Percentiles rank a stretch among this genome's conserved stretches.
Conservation (phyloP, 306 rosid genomes). For the Prunus armeniaca region DNA sequence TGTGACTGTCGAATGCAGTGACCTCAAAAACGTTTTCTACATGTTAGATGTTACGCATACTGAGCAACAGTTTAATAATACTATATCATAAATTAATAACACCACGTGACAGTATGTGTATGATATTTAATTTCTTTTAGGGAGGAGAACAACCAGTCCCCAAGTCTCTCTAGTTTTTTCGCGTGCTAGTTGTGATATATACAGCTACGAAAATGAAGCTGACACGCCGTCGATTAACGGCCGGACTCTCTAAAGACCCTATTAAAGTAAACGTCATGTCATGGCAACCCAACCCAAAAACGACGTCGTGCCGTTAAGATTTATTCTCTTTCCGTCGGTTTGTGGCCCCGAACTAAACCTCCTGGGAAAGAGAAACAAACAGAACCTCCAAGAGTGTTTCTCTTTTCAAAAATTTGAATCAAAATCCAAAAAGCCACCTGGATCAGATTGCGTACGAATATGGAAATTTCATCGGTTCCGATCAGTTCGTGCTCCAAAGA, state of each 20-base stretch:
- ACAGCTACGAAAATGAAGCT: neutral
- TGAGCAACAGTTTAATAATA: no score
- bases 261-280: neutral
- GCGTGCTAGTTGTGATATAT: neutral
- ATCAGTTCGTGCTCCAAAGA: slow-evolving; percentile 52
- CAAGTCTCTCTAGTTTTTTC: no score
- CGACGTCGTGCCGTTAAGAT: slow-evolving; percentile 11
- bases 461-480: slow-evolving; percentile 68
- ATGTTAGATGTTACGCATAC: no score
- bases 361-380: slow-evolving; percentile 1
- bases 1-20: no score
- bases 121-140: no score
- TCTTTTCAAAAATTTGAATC: neutral
- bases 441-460: neutral
- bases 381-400: neutral
- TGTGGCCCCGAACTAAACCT: neutral
- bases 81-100: no score
- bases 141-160: no score
- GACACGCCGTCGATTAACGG: neutral
- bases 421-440: neutral
- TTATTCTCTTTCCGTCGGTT: neutral
- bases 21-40: no score
- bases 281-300: neutral
- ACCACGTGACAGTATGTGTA: no score
- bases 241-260: neutral